A percentile compares a stretch with the other conserved stretches of the same genome.
Conservation (phyloP, 805 yeast species). For the Nakazawaea wickerhamii region DNA sequence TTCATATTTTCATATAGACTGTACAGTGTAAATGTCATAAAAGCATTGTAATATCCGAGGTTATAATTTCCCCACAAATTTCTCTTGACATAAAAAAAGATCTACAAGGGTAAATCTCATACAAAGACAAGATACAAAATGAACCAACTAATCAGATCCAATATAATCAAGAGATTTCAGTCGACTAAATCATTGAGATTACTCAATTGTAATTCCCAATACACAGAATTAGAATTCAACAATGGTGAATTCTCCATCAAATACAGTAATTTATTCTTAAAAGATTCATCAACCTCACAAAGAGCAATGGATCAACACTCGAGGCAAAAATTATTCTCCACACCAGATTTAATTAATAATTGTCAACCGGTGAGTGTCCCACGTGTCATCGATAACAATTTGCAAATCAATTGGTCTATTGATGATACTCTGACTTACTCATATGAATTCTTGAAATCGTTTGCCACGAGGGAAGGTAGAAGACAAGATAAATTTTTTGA, state of each 20-base stretch:
- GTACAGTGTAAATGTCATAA: no score
- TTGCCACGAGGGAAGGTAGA: slow-evolving; percentile 30
- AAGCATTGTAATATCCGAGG: no score
- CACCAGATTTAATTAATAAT: slow-evolving; percentile 38
- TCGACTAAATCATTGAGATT: background rate
- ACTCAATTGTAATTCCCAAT: slow-evolving; percentile 1
- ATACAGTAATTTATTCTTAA: slow-evolving; percentile 49
- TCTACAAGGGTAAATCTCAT: no score
- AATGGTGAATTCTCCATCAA: slow-evolving; percentile 21
- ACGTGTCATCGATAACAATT: slow-evolving; percentile 24
- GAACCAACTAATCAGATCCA: background rate
- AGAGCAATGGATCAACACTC: slow-evolving; percentile 49
- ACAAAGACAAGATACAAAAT: no score
- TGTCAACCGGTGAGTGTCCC: slow-evolving; percentile 33
- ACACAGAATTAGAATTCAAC: slow-evolving; percentile 12
- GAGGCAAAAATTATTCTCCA: slow-evolving; percentile 61
- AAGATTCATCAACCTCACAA: slow-evolving; percentile 55
- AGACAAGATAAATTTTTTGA: slow-evolving; percentile 34
- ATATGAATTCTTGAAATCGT: slow-evolving; percentile 38
- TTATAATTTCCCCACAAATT: no score
- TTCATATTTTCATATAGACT: no score
- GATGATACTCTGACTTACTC: slow-evolving; percentile 28
- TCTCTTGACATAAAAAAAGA: no score
- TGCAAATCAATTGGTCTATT: slow-evolving; percentile 39
- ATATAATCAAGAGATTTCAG: background rate